Percentiles rank a stretch among this genome's conserved stretches.
phyloP scores from a whole-genome alignment of 148 eudicot species.

The Silene uniflora region DNA sequence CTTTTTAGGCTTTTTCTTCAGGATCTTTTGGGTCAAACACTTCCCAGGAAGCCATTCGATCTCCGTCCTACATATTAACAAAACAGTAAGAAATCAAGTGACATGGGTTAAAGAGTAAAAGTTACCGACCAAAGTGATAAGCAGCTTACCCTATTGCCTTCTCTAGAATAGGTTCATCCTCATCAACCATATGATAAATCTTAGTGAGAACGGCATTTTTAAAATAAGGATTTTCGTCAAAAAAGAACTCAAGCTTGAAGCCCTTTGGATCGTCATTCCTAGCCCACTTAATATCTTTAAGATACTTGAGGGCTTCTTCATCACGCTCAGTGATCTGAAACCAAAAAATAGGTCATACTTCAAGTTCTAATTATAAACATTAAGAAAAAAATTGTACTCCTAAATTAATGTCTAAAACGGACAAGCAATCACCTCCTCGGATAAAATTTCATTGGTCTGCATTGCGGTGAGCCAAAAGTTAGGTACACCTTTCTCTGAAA shows the following conservation, averaged over 20 bases:
- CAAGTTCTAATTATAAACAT: neutral
- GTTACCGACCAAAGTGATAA: neutral
- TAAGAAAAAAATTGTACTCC: neutral
- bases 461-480: constrained; percentile 80
- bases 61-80: constrained; percentile 51
- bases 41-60: constrained; percentile 93
- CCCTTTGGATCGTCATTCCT: constrained; percentile 73
- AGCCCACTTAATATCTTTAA: constrained; percentile 78
- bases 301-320: constrained; percentile 81
- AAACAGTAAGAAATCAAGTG: neutral
- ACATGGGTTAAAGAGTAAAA: neutral
- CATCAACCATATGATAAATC: constrained; percentile 76
- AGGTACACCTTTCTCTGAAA: constrained; percentile 87
- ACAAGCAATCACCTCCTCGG: constrained; percentile 60
- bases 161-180: constrained; percentile 85
- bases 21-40: constrained; percentile 80
- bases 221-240: constrained; percentile 67
- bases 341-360: neutral
- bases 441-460: constrained; percentile 80
- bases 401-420: neutral
- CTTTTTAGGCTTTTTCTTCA: constrained; percentile 88
- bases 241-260: constrained; percentile 84
- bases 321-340: constrained; percentile 79
- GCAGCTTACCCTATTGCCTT: constrained; percentile 78
- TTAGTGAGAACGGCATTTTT: constrained; percentile 62